These are phyloP conservation scores for Lavandula angustifolia DNA, from an alignment of 257 asterid species.

Conservation along the genomic window DNA sequence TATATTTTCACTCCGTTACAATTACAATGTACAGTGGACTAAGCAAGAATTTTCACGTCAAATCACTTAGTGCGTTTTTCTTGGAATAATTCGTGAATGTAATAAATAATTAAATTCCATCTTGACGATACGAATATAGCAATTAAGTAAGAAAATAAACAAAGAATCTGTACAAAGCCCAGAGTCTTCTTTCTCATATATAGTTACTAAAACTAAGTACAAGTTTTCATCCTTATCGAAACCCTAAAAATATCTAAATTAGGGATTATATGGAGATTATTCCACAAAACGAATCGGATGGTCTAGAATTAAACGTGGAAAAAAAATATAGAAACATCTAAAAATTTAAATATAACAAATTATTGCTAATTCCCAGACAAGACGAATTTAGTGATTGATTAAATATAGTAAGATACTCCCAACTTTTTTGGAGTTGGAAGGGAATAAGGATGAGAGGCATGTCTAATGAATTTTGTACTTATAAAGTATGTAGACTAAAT, in stretches of 20 bases:
- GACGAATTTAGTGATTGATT: conserved; percentile 32
- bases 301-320: neutral
- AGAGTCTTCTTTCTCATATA: neutral
- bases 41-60: conserved; percentile 21
- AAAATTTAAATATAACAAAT: neutral
- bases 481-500: conserved; percentile 8
- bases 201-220: neutral
- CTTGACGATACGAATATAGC: conserved; percentile 16
- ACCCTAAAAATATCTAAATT: conserved; percentile 33
- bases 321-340: neutral
- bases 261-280: neutral
- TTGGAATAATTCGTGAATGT: conserved; percentile 13
- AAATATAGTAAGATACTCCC: conserved; percentile 23
- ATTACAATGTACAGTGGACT: no score
- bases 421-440: conserved; percentile 18
- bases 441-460: conserved; percentile 26
- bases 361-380: conserved; percentile 34
- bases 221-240: conserved; percentile 13
- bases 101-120: neutral
- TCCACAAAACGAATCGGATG: neutral
- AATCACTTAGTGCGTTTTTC: conserved; percentile 6
- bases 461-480: conserved; percentile 22
- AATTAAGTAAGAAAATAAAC: neutral
- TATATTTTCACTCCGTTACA: no score
- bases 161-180: neutral